Evolutionary conservation across 345 rosid species (phyloP).

Genomic region (Erucastrum elatum): DNA sequence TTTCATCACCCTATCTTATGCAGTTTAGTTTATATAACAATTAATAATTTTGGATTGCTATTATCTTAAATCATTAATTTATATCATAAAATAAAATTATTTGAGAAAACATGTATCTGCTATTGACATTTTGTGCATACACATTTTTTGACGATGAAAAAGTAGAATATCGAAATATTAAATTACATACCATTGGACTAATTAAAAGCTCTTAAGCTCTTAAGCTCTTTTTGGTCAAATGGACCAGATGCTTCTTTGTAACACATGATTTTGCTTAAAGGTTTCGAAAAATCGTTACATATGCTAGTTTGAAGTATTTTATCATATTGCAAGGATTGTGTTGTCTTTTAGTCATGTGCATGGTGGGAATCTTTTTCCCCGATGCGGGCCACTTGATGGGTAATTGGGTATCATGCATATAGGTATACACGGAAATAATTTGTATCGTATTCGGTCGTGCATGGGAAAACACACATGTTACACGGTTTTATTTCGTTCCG

Average conservation of each 20-base stretch:
- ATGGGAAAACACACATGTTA: slow-evolving; percentile 25
- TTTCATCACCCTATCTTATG: background rate
- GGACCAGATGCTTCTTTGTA: slow-evolving; percentile 2
- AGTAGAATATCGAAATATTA: background rate
- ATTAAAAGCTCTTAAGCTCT: background rate
- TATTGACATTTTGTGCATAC: background rate
- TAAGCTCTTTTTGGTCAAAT: background rate
- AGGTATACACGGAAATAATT: background rate
- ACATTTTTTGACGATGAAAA: background rate
- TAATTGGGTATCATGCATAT: background rate
- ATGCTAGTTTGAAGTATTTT: background rate
- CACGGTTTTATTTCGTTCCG: slow-evolving; percentile 20
- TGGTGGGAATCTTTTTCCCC: slow-evolving; percentile 8
- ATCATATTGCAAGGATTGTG: slow-evolving; percentile 10
- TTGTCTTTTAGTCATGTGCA: background rate
- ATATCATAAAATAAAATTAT: background rate
- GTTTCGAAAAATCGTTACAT: background rate
- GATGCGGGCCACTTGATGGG: slow-evolving; percentile 18
- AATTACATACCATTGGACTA: background rate
- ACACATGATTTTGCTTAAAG: background rate
- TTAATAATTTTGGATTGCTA: background rate
- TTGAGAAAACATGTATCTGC: background rate
- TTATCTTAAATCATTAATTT: background rate
- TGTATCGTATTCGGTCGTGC: background rate
- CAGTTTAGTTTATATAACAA: background rate